These are phyloP conservation scores for Allantophomopsis lycopodina DNA, from an alignment of 2,329 filamentous ascomycete genomes.

Conservation along the genomic window DNA sequence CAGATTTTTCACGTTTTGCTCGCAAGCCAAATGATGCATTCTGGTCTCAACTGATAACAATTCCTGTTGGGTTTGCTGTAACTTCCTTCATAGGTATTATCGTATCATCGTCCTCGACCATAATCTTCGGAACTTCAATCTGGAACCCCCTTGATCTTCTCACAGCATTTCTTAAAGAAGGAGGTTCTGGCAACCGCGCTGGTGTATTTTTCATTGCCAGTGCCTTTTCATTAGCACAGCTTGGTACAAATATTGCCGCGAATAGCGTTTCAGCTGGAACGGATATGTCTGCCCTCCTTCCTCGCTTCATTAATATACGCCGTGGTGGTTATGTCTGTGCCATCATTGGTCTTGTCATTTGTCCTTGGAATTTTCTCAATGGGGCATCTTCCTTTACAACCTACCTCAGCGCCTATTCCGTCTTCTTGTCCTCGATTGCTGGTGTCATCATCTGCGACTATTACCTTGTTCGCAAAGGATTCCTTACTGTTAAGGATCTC, in stretches of 20 bases:
- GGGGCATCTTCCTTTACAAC: conserved; percentile 75
- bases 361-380: conserved; percentile 69
- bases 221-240: conserved; percentile 64
- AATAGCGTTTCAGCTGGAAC: conserved; percentile 70
- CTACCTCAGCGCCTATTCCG: conserved; percentile 82
- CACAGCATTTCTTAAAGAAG: conserved; percentile 53
- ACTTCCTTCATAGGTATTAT: conserved; percentile 79
- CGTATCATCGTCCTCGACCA: conserved; percentile 57
- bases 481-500: conserved; percentile 63
- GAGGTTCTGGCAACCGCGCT: conserved; percentile 53
- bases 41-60: conserved; percentile 67
- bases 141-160: conserved; percentile 64
- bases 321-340: conserved; percentile 82
- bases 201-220: conserved; percentile 62
- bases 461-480: conserved; percentile 73
- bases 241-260: conserved; percentile 78
- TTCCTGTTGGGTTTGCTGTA: conserved; percentile 57
- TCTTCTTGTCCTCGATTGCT: conserved; percentile 86
- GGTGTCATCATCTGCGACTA: conserved; percentile 88
- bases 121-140: conserved; percentile 53
- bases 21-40: conserved; percentile 61
- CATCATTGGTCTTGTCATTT: conserved; percentile 67
- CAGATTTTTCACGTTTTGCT: conserved; percentile 78
- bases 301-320: conserved; percentile 71
- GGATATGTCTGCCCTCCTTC: conserved; percentile 68